These are phyloP conservation scores for Tricholomella constricta DNA, from an alignment of 768 basidiomycete species.

Conservation along the genomic window DNA sequence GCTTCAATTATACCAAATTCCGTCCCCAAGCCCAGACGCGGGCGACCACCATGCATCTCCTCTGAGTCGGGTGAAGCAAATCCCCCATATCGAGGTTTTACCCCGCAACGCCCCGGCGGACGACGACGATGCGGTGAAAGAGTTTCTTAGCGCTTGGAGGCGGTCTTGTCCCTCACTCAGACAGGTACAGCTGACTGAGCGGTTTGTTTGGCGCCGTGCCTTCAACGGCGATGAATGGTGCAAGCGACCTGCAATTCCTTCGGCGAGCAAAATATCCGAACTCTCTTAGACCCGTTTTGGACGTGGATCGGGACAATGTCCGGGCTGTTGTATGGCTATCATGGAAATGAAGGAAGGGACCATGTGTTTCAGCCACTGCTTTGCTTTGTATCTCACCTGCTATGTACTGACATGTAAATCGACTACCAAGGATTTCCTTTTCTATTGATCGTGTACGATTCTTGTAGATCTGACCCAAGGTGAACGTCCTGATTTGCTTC, in stretches of 20 bases:
- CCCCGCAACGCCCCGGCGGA: constrained; percentile 2
- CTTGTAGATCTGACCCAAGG: too few relatives aligned
- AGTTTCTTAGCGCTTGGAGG: constrained; percentile 46
- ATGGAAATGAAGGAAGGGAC: too few relatives aligned
- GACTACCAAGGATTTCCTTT: too few relatives aligned
- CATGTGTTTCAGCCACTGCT: too few relatives aligned
- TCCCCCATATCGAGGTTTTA: too few relatives aligned
- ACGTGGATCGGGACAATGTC: too few relatives aligned
- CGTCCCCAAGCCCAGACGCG: background rate
- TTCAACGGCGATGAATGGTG: constrained; percentile 38
- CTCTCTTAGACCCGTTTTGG: too few relatives aligned
- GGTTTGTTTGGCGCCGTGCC: constrained; percentile 40
- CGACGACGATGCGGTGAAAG: constrained; percentile 31
- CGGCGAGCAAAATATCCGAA: background rate
- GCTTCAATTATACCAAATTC: constrained; percentile 37
- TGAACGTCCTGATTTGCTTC: too few relatives aligned
- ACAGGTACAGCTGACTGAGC: constrained; percentile 43
- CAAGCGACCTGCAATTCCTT: constrained; percentile 15
- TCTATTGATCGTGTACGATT: too few relatives aligned
- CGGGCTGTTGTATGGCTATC: too few relatives aligned
- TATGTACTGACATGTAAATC: too few relatives aligned
- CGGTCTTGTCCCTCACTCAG: constrained; percentile 39
- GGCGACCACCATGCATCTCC: constrained; percentile 5
- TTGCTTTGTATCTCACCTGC: too few relatives aligned
- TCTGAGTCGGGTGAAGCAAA: background rate